Conservation (phyloP, 1,284 basidiomycete genomes). For the Nidula niveotomentosa region DNA sequence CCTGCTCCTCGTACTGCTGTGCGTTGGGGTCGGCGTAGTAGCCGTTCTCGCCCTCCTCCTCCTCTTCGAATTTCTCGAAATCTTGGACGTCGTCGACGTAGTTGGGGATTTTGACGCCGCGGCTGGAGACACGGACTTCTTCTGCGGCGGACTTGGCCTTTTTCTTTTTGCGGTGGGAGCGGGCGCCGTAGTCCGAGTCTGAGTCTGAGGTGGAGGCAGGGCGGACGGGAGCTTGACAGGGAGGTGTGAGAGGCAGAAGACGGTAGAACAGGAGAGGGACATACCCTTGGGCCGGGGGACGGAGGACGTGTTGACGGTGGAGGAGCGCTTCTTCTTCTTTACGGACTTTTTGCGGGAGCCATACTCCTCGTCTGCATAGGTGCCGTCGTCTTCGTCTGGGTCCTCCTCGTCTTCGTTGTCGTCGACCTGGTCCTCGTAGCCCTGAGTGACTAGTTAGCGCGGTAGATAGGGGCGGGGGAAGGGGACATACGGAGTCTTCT, state of each 20-base stretch:
- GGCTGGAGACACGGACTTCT: slow-evolving; percentile 79
- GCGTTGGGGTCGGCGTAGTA: slow-evolving; percentile 54
- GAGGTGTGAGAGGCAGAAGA: slow-evolving; percentile 9
- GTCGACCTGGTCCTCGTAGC: slow-evolving; percentile 64
- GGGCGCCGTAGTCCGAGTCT: slow-evolving; percentile 86
- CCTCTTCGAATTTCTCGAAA: slow-evolving; percentile 77
- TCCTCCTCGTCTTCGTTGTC: slow-evolving; percentile 54
- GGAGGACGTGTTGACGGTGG: slow-evolving; percentile 32
- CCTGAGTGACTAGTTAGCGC: slow-evolving; percentile 38
- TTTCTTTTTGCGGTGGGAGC: slow-evolving; percentile 86
- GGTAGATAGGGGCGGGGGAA: slow-evolving; percentile 14
- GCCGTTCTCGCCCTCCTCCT: slow-evolving; percentile 43
- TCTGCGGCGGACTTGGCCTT: slow-evolving; percentile 51
- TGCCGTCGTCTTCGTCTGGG: slow-evolving; percentile 65
- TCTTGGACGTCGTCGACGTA: slow-evolving; percentile 85
- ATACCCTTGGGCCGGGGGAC: slow-evolving; percentile 60
- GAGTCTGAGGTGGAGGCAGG: slow-evolving; percentile 67
- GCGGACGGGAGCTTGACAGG: slow-evolving; percentile 39
- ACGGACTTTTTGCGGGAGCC: slow-evolving; percentile 58
- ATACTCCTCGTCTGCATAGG: slow-evolving; percentile 77
- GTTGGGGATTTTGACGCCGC: slow-evolving; percentile 81
- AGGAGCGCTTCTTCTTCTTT: slow-evolving; percentile 64
- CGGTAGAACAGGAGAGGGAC: slow-evolving; percentile 17
- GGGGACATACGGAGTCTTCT: slow-evolving; percentile 64
- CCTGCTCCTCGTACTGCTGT: slow-evolving; percentile 62